These are phyloP conservation scores for Bothia castanella DNA, from an alignment of 1,284 basidiomycete genomes.

Conservation along the genomic window DNA sequence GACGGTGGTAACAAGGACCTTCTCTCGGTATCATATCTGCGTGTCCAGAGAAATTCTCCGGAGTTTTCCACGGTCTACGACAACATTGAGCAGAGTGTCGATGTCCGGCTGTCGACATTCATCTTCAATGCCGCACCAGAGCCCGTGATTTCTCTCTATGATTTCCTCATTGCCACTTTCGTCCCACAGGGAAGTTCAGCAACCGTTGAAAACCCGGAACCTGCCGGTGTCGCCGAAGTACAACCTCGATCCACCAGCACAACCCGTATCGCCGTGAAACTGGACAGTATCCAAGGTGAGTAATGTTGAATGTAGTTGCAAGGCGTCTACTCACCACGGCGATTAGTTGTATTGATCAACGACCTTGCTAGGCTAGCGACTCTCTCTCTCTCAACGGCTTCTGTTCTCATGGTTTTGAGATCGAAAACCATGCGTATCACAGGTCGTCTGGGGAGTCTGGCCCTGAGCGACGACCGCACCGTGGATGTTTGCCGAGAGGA, in stretches of 20 bases:
- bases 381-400: constrained; percentile 87
- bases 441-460: constrained; percentile 83
- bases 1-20: constrained; percentile 62
- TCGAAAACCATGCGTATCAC: constrained; percentile 76
- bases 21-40: constrained; percentile 79
- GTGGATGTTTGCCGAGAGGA: constrained; percentile 53
- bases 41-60: constrained; percentile 82
- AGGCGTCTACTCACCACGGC: constrained; percentile 12
- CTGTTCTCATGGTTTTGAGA: constrained; percentile 78
- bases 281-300: constrained; percentile 82
- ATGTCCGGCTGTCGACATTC: constrained; percentile 90
- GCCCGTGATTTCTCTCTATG: constrained; percentile 89
- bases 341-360: constrained; percentile 79
- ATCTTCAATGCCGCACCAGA: constrained; percentile 88
- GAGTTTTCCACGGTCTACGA: constrained; percentile 84
- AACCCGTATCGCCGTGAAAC: constrained; percentile 80
- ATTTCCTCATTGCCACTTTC: constrained; percentile 98
- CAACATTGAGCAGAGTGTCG: constrained; percentile 85
- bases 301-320: neutral
- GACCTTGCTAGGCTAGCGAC: constrained; percentile 75
- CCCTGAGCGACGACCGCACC: constrained; percentile 76
- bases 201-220: constrained; percentile 14
- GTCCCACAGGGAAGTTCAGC: constrained; percentile 47
- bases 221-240: constrained; percentile 7
- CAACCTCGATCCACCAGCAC: constrained; percentile 45